Percentiles rank a stretch among this genome's conserved stretches.
Conservation (phyloP, 164 flowering plant genomes). For the Euptelea pleiosperma region DNA sequence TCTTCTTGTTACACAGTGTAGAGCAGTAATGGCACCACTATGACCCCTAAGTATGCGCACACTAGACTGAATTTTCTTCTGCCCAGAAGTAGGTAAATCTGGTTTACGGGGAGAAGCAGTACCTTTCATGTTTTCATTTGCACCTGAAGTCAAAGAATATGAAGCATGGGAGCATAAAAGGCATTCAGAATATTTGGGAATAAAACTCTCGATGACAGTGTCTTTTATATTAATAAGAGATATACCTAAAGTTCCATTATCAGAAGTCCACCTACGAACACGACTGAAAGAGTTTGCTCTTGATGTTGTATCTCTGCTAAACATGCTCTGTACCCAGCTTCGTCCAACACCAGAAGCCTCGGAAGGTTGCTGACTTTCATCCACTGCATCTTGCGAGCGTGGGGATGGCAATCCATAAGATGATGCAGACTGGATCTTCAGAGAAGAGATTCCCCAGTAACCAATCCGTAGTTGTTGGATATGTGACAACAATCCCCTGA, state of each 20-base stretch:
- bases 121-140: conserved; percentile 50
- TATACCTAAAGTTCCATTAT: conserved; percentile 53
- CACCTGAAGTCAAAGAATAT: conserved; percentile 29
- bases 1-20: conserved; percentile 94
- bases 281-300: conserved; percentile 70
- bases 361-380: conserved; percentile 73
- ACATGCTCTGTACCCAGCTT: conserved; percentile 99
- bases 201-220: neutral
- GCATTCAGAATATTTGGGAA: neutral
- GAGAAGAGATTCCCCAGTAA: conserved; percentile 81
- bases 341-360: conserved; percentile 94
- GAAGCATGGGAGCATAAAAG: neutral
- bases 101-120: conserved; percentile 46
- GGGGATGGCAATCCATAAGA: conserved; percentile 81
- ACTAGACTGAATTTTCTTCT: conserved; percentile 71
- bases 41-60: conserved; percentile 86
- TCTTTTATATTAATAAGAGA: neutral
- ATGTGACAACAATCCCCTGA: conserved; percentile 85
- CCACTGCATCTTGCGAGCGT: conserved; percentile 53
- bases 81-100: conserved; percentile 54
- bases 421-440: conserved; percentile 52
- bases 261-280: conserved; percentile 76
- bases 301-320: conserved; percentile 73
- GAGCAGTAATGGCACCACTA: conserved; percentile 83
- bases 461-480: conserved; percentile 73